These are phyloP conservation scores for Eucalyptus tenuipes DNA, from an alignment of 345 rosid genomes.

Conservation along the genomic window DNA sequence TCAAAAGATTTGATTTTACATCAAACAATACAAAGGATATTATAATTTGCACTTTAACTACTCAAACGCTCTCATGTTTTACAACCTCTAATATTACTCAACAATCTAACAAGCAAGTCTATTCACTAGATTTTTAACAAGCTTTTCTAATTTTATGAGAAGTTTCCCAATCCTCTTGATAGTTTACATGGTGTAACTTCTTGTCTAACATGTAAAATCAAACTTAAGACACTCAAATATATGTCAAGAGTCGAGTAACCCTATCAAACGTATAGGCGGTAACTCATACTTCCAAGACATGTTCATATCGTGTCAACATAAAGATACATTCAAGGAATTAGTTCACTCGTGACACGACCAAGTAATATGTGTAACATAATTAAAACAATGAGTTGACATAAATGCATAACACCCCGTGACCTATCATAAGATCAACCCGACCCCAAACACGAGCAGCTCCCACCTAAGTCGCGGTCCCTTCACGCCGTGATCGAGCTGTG, in stretches of 20 bases:
- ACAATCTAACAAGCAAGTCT: neutral
- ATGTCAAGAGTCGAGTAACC: neutral
- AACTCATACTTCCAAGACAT: accelerated
- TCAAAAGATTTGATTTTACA: accelerated
- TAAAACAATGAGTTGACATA: accelerated
- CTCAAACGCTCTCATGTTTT: neutral
- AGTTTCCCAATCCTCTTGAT: neutral
- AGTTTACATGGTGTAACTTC: neutral
- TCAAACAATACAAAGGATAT: neutral
- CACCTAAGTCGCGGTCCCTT: neutral
- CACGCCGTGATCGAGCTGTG: accelerated
- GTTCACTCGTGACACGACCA: no score
- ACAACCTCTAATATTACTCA: neutral
- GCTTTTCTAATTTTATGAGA: neutral
- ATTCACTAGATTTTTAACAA: accelerated
- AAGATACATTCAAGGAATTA: accelerated
- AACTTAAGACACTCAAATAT: neutral
- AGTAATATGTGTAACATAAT: neutral
- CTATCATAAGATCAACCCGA: no score
- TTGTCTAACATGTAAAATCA: neutral
- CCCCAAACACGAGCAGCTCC: no score
- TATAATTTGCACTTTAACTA: neutral
- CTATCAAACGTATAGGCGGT: accelerated
- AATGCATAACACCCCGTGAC: neutral
- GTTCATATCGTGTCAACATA: neutral